Evolutionary conservation across 495 filamentous ascomycete genomes (phyloP), one percentile per base, ranked within the genome.

Genomic region (Neurospora sp.): DNA sequence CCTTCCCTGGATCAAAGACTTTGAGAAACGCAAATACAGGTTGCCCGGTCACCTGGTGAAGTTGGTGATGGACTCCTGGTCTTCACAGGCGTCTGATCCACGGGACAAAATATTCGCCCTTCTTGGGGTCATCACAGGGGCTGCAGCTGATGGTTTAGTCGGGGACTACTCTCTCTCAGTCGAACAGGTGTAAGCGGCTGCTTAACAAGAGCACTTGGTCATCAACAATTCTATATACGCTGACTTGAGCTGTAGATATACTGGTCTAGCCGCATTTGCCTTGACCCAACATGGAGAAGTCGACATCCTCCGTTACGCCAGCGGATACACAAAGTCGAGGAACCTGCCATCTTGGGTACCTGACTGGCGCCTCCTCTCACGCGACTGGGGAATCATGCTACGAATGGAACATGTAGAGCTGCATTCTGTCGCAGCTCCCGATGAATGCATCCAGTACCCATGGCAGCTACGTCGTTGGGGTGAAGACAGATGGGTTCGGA

Each of bases 31-130:
- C 48, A 74, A 59, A 37, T 77, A 74, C 74, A 77, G 74, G 69
- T 71, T 71, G 19, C 54, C 73, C 11, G 71, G 69, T 5, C 48
- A 79, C 38, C 69, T 76, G 17, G 45, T 73, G n/a, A 43, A 75
- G 69, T 66, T 79, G 71, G 70, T 77, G 9, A 75, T 76, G 43
- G 76, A 77, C 39, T 73, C 73, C 13, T 79, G 74, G 73, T 72
- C 54, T 42, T 73, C 74, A 11, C 71, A 74, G 74, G 70, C 76
- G 4, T 73, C 74, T 9, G 77, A 80, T 45, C 79, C 77, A 4
- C 69, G 78, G 11, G 79, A 81, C 69, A 81, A 80, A 37, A 71
- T 79, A n/a, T 79, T 80, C 71, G 75, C 77, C 13, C 70, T 80
- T 17, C 73, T 79, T 21, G 76, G 78, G 2, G 73, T 79, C 19